Evolutionary conservation across 192 early-diverging fungal species (phyloP).

Genomic region (Phycomyces nitens): DNA sequence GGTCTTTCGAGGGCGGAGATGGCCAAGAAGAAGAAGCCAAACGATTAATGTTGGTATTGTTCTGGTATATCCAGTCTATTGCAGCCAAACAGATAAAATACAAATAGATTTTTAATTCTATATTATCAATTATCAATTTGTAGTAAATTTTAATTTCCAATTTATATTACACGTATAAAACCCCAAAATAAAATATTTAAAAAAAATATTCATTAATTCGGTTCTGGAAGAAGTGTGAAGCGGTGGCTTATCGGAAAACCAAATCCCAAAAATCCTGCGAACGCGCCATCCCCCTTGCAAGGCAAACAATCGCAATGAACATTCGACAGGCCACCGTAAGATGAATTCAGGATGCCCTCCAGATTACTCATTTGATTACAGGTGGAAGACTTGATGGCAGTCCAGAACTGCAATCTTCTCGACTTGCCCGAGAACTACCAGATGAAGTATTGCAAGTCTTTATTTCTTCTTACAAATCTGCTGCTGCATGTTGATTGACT

Average conservation of each 20-base stretch:
- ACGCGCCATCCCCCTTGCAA: background rate
- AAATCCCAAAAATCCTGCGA: background rate
- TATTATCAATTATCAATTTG: no score
- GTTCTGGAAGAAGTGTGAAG: no score
- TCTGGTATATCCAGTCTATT: no score
- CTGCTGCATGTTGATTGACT: background rate
- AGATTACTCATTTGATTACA: conserved; percentile 23
- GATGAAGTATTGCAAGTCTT: conserved; percentile 92
- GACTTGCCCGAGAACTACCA: conserved; percentile 99
- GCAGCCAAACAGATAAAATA: no score
- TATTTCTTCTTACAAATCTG: background rate
- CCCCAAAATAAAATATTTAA: no score
- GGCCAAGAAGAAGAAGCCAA: no score
- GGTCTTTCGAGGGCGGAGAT: no score
- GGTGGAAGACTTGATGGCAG: conserved; percentile 83
- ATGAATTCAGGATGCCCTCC: background rate
- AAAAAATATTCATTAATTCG: no score
- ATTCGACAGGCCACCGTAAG: conserved; percentile 69
- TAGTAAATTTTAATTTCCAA: no score
- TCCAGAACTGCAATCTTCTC: conserved; percentile 96
- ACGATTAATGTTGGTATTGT: no score
- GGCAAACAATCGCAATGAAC: conserved; percentile 51
- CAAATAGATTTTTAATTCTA: no score
- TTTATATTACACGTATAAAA: no score
- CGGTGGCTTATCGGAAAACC: background rate